Percentiles rank a stretch among this genome's conserved stretches.
Conservation (phyloP, 106 monocot genomes). For the Allium cepa region DNA sequence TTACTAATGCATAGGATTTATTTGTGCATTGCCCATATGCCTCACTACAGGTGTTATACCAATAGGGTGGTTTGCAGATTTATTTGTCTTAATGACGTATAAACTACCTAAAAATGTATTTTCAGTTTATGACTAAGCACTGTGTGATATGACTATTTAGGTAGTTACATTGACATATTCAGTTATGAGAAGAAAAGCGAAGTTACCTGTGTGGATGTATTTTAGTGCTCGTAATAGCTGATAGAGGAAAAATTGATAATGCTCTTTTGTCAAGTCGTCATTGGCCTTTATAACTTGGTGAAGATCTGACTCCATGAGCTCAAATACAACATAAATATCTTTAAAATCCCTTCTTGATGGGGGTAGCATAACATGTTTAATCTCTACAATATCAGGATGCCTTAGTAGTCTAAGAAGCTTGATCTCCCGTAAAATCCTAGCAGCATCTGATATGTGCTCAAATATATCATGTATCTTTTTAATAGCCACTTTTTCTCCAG, state of each 20-base stretch:
- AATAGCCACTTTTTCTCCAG: slow-evolving; percentile 45
- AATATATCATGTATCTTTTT: slow-evolving; percentile 62
- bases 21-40: too few relatives aligned
- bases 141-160: too few relatives aligned
- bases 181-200: not conserved
- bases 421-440: slow-evolving; percentile 47
- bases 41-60: too few relatives aligned
- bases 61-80: too few relatives aligned
- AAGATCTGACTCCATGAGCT: slow-evolving; percentile 62
- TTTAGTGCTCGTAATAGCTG: slow-evolving; percentile 51
- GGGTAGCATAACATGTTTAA: slow-evolving; percentile 58
- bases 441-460: slow-evolving; percentile 55
- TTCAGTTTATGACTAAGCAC: too few relatives aligned
- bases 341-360: slow-evolving; percentile 51
- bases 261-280: slow-evolving; percentile 49
- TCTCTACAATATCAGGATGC: slow-evolving; percentile 54
- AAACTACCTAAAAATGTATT: too few relatives aligned
- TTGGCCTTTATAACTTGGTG: slow-evolving; percentile 58
- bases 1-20: too few relatives aligned
- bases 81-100: too few relatives aligned
- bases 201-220: slow-evolving; percentile 48
- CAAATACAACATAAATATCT: slow-evolving; percentile 34
- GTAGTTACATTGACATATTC: too few relatives aligned
- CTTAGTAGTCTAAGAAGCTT: slow-evolving; percentile 50
- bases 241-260: slow-evolving; percentile 53